These are phyloP conservation scores for Ganoderma sp. DNA, from an alignment of 1,284 basidiomycete species.

Conservation along the genomic window DNA sequence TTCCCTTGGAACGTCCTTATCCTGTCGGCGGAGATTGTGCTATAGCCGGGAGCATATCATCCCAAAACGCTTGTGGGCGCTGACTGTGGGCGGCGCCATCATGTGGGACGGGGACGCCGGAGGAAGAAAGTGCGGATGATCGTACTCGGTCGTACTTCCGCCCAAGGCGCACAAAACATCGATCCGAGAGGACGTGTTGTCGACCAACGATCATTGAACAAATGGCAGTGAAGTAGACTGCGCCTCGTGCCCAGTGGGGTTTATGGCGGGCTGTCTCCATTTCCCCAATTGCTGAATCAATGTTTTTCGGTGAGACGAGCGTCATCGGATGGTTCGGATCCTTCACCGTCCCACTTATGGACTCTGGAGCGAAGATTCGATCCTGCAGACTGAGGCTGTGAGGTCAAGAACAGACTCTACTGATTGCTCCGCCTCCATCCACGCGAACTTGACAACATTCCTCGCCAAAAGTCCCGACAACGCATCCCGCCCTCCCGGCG, in stretches of 20 bases:
- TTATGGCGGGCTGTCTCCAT: background rate
- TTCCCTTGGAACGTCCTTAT: background rate
- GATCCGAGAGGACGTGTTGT: background rate
- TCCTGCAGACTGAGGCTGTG: background rate
- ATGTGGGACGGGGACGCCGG: background rate
- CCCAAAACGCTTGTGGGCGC: background rate
- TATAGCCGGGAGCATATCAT: background rate
- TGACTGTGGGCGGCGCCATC: conserved; percentile 1
- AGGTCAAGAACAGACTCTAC: background rate
- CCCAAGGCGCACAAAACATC: background rate
- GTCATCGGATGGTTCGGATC: background rate
- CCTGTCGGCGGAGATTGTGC: background rate
- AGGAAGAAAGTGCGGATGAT: background rate
- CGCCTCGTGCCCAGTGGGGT: background rate
- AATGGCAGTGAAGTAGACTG: background rate
- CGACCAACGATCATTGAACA: background rate
- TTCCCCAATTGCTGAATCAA: background rate
- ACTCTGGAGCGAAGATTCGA: background rate
- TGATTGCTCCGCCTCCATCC: background rate
- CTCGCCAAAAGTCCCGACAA: background rate
- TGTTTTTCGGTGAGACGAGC: background rate
- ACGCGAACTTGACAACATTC: background rate
- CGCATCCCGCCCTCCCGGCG: background rate
- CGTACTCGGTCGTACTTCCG: background rate
- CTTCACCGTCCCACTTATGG: background rate